Conservation (phyloP, 148 eudicot genomes). For the Euryodendron excelsum region DNA sequence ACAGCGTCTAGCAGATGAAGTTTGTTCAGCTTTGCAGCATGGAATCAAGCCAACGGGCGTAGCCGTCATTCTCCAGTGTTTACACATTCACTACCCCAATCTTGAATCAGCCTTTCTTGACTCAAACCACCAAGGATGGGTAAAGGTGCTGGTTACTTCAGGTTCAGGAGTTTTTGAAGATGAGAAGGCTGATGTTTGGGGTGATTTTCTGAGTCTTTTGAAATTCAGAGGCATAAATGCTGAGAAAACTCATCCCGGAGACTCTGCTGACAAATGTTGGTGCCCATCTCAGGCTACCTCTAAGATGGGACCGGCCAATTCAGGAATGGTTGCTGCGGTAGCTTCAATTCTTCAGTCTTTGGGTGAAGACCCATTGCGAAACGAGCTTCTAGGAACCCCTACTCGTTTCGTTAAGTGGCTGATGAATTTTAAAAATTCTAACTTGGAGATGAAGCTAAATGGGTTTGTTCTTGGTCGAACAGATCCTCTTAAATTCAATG, state of each 20-base stretch:
- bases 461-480: slow-evolving; percentile 31
- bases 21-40: slow-evolving; percentile 61
- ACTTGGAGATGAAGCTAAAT: slow-evolving; percentile 62
- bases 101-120: slow-evolving; percentile 52
- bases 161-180: slow-evolving; percentile 74
- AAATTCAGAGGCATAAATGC: slow-evolving; percentile 41
- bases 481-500: slow-evolving; percentile 34
- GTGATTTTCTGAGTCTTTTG: slow-evolving; percentile 59
- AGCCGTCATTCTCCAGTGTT: slow-evolving; percentile 78
- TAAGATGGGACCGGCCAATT: slow-evolving; percentile 28
- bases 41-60: slow-evolving; percentile 77
- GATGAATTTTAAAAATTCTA: slow-evolving; percentile 55
- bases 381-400: slow-evolving; percentile 77
- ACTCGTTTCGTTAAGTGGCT: slow-evolving; percentile 71
- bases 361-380: slow-evolving; percentile 82
- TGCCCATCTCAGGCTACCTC: slow-evolving; percentile 54
- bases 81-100: slow-evolving; percentile 62
- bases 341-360: slow-evolving; percentile 54
- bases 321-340: slow-evolving; percentile 60
- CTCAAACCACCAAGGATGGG: slow-evolving; percentile 44
- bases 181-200: slow-evolving; percentile 47
- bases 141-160: slow-evolving; percentile 44
- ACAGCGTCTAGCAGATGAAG: slow-evolving; percentile 75
- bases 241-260: slow-evolving; percentile 25
- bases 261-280: slow-evolving; percentile 38